phyloP scores from a whole-genome alignment of 1,284 basidiomycete species.

The Coriolopsis trogii region DNA sequence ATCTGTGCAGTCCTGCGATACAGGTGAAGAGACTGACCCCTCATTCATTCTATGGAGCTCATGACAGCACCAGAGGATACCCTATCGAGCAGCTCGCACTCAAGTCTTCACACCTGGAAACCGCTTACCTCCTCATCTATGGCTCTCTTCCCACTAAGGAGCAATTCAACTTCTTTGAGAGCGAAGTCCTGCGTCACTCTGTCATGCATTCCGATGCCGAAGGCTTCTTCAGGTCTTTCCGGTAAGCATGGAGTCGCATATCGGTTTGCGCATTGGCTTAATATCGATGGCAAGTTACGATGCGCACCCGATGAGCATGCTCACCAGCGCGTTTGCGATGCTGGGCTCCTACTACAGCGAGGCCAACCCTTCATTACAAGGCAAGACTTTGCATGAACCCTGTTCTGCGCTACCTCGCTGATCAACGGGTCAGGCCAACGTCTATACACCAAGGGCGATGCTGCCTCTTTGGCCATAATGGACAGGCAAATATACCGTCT shows the following conservation, averaged over 20 bases:
- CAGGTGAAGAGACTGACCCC: constrained; percentile 44
- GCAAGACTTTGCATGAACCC: constrained; percentile 44
- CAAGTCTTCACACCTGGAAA: constrained; percentile 79
- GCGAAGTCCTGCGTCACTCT: constrained; percentile 79
- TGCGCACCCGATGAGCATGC: constrained; percentile 87
- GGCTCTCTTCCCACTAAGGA: constrained; percentile 73
- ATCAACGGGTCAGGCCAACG: constrained; percentile 81
- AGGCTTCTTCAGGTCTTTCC: constrained; percentile 79
- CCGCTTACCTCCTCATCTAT: constrained; percentile 85
- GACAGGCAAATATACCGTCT: constrained; percentile 90
- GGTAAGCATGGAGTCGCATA: constrained; percentile 41
- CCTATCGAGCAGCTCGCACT: constrained; percentile 88
- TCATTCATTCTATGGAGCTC: too few relatives aligned
- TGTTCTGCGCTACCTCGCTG: too few relatives aligned
- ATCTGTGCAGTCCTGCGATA: constrained; percentile 64
- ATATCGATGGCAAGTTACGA: constrained; percentile 61
- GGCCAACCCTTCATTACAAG: constrained; percentile 79
- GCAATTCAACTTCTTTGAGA: constrained; percentile 67
- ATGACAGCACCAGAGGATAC: constrained; percentile 84
- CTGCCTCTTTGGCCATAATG: constrained; percentile 71
- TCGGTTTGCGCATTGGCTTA: not conserved
- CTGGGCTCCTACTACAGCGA: constrained; percentile 84
- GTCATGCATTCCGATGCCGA: constrained; percentile 80
- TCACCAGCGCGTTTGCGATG: constrained; percentile 84
- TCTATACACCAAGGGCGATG: constrained; percentile 73